A percentile compares a stretch with the other conserved stretches of the same genome.
Evolutionary conservation across 2,329 filamentous ascomycete species (phyloP).

Genomic region (Chaetomiaceae sp.): DNA sequence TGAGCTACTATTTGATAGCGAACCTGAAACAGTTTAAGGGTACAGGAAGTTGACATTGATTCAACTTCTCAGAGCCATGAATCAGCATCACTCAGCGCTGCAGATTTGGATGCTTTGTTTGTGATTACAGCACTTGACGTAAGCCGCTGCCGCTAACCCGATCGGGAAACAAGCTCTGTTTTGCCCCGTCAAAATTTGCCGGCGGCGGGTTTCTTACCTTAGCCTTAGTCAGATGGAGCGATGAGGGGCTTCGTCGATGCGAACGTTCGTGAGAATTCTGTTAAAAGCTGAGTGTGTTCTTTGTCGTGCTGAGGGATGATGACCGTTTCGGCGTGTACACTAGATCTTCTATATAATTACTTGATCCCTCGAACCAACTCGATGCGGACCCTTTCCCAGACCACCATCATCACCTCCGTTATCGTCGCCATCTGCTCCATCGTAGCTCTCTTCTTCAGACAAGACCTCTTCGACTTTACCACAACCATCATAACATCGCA

Average conservation of each 20-base stretch:
- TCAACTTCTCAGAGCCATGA: constrained; percentile 4
- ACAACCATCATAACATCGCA: constrained; percentile 8
- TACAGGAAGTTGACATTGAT: too few relatives aligned
- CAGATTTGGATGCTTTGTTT: background rate
- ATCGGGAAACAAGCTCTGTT: constrained; percentile 3
- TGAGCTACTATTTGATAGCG: too few relatives aligned
- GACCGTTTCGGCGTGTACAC: background rate
- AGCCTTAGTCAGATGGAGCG: constrained; percentile 9
- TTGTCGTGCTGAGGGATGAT: constrained; percentile 1
- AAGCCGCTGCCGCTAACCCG: constrained; percentile 17
- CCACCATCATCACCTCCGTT: constrained; percentile 34
- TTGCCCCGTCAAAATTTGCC: background rate
- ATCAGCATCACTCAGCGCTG: constrained; percentile 15
- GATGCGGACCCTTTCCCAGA: constrained; percentile 36
- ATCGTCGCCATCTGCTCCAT: constrained; percentile 37
- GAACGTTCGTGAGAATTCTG: constrained; percentile 24
- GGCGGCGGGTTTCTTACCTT: constrained; percentile 3
- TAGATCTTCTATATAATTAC: constrained; percentile 3
- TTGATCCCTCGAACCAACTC: background rate
- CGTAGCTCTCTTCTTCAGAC: constrained; percentile 28
- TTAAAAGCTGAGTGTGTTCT: constrained; percentile 3
- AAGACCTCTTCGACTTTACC: constrained; percentile 30
- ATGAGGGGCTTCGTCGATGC: background rate
- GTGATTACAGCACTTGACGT: constrained; percentile 19
- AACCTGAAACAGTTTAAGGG: too few relatives aligned